A percentile compares a stretch with the other conserved stretches of the same genome.
These are phyloP conservation scores for Fusarium concolor DNA, from an alignment of 2,329 filamentous ascomycete genomes.

Conservation along the genomic window DNA sequence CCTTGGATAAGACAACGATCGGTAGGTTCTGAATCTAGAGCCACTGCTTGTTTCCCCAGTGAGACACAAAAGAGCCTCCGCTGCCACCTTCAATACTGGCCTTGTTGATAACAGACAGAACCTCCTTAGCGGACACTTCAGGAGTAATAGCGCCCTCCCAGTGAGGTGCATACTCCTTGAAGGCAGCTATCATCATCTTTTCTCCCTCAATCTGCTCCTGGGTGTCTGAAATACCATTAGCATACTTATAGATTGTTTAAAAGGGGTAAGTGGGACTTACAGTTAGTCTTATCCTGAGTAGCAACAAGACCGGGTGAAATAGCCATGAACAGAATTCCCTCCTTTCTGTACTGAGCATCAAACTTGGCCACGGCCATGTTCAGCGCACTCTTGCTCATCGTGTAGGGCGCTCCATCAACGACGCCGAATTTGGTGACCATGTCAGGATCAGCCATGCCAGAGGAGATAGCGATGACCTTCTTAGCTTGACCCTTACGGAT, in stretches of 20 bases:
- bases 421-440: slow-evolving; percentile 54
- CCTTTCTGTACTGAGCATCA: slow-evolving; percentile 59
- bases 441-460: slow-evolving; percentile 60
- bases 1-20: too few species aligned
- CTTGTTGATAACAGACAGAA: slow-evolving; percentile 51
- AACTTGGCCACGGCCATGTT: slow-evolving; percentile 67
- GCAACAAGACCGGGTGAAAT: slow-evolving; percentile 65
- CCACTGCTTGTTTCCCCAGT: slow-evolving; percentile 66
- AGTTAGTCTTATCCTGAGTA: slow-evolving; percentile 48
- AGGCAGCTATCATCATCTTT: slow-evolving; percentile 43
- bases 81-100: slow-evolving; percentile 55
- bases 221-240: slow-evolving; percentile 32
- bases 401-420: slow-evolving; percentile 54
- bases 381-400: slow-evolving; percentile 62
- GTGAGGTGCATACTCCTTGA: slow-evolving; percentile 54
- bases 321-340: slow-evolving; percentile 64
- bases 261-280: slow-evolving; percentile 24
- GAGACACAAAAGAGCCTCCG: slow-evolving; percentile 65
- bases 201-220: slow-evolving; percentile 44
- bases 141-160: slow-evolving; percentile 52
- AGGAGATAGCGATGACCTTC: slow-evolving; percentile 65
- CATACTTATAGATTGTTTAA: rapidly evolving
- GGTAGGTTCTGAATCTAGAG: slow-evolving; percentile 47
- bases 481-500: slow-evolving; percentile 62
- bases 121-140: slow-evolving; percentile 49